Conservation (phyloP, 208 protist species). For the Naegleria gruberi region DNA sequence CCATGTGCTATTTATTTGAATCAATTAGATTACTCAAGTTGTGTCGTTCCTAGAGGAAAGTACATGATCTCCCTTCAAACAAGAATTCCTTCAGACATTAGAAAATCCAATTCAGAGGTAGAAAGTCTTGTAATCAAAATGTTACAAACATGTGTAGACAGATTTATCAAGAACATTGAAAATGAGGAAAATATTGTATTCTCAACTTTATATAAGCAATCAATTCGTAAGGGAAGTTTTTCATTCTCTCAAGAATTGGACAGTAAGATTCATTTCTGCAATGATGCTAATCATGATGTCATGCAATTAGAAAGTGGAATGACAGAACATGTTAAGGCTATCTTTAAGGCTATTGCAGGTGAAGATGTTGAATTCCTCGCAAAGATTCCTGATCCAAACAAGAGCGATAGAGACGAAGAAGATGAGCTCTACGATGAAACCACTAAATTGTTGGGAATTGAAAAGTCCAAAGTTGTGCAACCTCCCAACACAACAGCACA, state of each 20-base stretch:
- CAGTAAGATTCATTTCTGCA: neutral
- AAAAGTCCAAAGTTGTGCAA: neutral
- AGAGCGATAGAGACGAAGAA: neutral
- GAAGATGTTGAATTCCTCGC: neutral
- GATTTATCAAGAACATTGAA: too few relatives aligned
- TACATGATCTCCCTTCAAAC: slow-evolving; percentile 8
- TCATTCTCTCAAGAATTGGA: neutral
- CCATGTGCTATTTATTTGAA: neutral
- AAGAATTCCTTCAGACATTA: too few relatives aligned
- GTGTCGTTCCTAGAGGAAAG: neutral
- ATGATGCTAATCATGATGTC: neutral
- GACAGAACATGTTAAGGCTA: neutral
- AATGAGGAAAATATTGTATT: too few relatives aligned
- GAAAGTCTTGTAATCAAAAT: neutral
- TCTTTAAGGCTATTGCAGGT: neutral
- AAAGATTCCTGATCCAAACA: neutral
- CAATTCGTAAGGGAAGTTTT: too few relatives aligned
- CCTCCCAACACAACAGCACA: neutral
- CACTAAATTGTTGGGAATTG: neutral
- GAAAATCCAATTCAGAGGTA: too few relatives aligned
- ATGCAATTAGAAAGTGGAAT: neutral
- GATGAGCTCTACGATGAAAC: neutral
- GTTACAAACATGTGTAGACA: neutral
- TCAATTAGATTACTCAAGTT: neutral
- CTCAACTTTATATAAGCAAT: too few relatives aligned